phyloP scores from a whole-genome alignment of 192 early-diverging fungal genomes.

The Gonapodya prolifera region DNA sequence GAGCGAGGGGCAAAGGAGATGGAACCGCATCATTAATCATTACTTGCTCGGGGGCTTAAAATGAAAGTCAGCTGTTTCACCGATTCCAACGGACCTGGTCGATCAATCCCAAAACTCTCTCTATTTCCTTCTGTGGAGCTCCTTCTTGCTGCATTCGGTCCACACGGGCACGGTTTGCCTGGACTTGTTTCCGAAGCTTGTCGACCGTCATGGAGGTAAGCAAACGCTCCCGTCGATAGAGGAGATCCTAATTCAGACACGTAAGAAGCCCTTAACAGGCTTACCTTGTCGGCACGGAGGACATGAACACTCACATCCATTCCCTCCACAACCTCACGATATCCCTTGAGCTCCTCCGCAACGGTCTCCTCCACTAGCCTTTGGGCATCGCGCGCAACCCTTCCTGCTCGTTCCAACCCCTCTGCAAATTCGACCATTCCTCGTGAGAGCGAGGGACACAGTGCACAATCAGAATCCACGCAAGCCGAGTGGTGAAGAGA shows the following conservation, averaged over 20 bases:
- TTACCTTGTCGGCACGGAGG: too few species aligned
- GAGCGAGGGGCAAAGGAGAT: too few species aligned
- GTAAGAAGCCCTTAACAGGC: too few species aligned
- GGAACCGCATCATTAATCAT: too few species aligned
- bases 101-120: background rate
- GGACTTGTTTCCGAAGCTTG: background rate
- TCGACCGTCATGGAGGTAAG: constrained; percentile 1
- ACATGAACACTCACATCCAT: background rate
- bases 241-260: background rate
- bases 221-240: background rate
- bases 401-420: constrained; percentile 26
- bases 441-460: constrained; percentile 34
- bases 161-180: background rate
- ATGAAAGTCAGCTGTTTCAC: background rate
- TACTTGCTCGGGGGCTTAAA: background rate
- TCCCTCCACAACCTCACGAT: constrained; percentile 41
- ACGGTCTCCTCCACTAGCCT: constrained; percentile 28
- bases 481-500: constrained; percentile 43
- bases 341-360: constrained; percentile 46
- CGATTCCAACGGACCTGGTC: too few species aligned
- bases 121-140: constrained; percentile 1
- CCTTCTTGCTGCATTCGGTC: background rate
- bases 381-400: constrained; percentile 26
- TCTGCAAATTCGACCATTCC: constrained; percentile 32
- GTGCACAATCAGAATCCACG: constrained; percentile 37